Conservation (phyloP, 2,329 filamentous ascomycete species). For the Scopulariopsis brevicaulis region DNA sequence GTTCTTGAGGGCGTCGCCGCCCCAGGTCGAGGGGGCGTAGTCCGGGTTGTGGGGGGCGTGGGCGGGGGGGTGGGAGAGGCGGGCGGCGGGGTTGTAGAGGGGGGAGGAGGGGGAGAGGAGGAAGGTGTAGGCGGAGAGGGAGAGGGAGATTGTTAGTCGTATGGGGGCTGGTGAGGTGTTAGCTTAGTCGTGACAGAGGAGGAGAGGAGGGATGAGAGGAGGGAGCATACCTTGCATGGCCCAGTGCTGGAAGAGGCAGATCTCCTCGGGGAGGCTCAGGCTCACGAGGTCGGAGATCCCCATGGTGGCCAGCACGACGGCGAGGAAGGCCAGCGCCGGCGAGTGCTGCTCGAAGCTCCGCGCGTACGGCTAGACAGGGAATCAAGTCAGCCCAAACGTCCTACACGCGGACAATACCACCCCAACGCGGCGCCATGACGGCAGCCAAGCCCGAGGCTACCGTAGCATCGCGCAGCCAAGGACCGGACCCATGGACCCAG, state of each 20-base stretch:
- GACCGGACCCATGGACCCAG: too few species aligned
- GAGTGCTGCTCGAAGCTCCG: constrained; percentile 57
- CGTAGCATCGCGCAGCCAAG: background rate
- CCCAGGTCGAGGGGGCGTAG: constrained; percentile 31
- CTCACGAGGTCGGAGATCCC: constrained; percentile 55
- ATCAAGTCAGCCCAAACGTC: background rate
- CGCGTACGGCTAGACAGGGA: constrained; percentile 45
- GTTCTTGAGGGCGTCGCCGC: constrained; percentile 66
- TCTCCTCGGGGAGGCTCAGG: constrained; percentile 56
- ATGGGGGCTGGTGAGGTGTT: constrained; percentile 39
- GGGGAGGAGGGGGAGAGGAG: constrained; percentile 42
- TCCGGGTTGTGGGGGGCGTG: constrained; percentile 19
- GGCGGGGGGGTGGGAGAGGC: constrained; percentile 22
- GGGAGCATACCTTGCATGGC: constrained; percentile 46
- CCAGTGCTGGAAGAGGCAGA: constrained; percentile 53
- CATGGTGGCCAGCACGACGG: constrained; percentile 51
- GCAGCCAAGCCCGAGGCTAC: background rate
- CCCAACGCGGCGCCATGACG: background rate
- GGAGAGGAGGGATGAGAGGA: constrained; percentile 25
- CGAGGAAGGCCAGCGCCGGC: constrained; percentile 63
- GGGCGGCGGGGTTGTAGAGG: constrained; percentile 23
- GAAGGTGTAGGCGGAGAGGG: constrained; percentile 53
- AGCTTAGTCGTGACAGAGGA: background rate
- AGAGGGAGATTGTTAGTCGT: constrained; percentile 53
- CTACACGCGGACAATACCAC: too few species aligned